These are phyloP conservation scores for Zizania latifolia DNA, from an alignment of 176 grass and related monocot species.

Conservation along the genomic window DNA sequence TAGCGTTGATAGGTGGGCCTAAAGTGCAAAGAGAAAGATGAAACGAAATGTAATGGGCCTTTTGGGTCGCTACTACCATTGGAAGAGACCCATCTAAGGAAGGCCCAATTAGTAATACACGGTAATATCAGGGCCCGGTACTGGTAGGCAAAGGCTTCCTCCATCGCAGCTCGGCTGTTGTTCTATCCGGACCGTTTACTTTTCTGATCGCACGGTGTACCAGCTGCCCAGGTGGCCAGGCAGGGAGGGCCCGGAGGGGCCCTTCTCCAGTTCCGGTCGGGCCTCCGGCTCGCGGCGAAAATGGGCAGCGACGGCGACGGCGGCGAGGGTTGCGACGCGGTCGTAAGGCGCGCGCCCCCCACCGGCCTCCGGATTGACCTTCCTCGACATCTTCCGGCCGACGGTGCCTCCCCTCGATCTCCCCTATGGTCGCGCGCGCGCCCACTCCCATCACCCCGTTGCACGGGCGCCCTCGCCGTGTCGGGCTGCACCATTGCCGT, in stretches of 20 bases:
- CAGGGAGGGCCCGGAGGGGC: no score
- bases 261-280: neutral
- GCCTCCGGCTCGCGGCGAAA: neutral
- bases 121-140: neutral
- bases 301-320: constrained; percentile 19
- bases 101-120: no score
- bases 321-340: neutral
- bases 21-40: no score
- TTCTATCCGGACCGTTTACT: neutral
- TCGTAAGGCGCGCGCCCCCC: no score
- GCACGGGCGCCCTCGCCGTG: neutral
- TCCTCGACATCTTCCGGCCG: constrained; percentile 10
- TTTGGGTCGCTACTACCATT: no score
- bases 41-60: neutral
- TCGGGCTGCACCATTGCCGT: neutral
- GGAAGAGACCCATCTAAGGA: neutral
- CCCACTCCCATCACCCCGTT: constrained; percentile 31
- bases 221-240: neutral
- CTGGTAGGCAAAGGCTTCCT: neutral
- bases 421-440: neutral
- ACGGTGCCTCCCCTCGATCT: constrained; percentile 21
- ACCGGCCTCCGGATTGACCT: constrained; percentile 13
- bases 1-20: no score
- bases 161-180: neutral
- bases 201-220: constrained; percentile 3